Evolutionary conservation across 208 protist genomes (phyloP), one percentile per base, ranked within the genome.

Genomic region (Tritrichomonas foetus): DNA sequence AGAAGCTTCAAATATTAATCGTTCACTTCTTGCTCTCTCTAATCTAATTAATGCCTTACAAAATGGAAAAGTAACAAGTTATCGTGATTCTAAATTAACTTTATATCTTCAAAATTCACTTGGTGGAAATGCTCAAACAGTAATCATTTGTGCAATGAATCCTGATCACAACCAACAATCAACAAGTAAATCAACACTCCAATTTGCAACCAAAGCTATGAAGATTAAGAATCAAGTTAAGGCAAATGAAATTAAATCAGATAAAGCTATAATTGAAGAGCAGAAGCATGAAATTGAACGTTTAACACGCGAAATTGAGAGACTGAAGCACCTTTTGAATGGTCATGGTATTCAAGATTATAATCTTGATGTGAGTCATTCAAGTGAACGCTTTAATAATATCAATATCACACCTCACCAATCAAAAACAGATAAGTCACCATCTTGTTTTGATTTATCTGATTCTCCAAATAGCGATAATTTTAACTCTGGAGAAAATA

Each of bases 191-290:
- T 95, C 61, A 16, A 96, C 95, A 27, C 92, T 96, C 30, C 93
- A 94, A 47, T 97, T 96, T 92, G 97, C 96, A 3, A 94, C 95
- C 66, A 93, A 96, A 50, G 97, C 97, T 22, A 97, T 97, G 94
- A 95, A 96, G 82, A 97, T 97, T 94, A 96, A 97, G 80, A 97
- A 97, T 94, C 97, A 97, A 93, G 96, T 96, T 27, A 96, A 95
- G 64, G 95, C 97, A 80, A 97, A 97, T 94, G 96, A 97, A 92
- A 95, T 97, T 93, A 96, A 96, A 2, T 97, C 97, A 92, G 97
- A 97, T 92, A 50, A 84, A 53, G 95, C 96, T 5, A 96, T 97
- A 80, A 74, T 97, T 44, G 92, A 95, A 22, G 94, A 97, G 93
- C 96, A 96, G 75, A 96, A 97, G 93, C 94, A 94, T 66, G 75